Percentiles rank a stretch among this genome's conserved stretches.
Conservation (phyloP, 208 protist genomes). For the Trypanosoma lewisi region DNA sequence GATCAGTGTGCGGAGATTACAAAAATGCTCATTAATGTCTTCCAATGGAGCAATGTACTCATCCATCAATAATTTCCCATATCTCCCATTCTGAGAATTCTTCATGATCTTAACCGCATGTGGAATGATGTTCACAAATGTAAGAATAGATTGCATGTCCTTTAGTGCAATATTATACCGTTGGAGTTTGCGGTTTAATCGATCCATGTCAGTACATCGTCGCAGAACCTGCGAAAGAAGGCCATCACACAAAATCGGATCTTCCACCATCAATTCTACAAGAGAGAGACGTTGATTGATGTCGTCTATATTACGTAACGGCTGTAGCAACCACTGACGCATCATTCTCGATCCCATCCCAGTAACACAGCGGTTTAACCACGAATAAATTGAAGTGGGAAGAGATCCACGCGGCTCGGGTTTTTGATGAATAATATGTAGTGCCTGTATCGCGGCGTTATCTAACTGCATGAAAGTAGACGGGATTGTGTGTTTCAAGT, state of each 20-base stretch:
- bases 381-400: constrained; percentile 85
- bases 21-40: constrained; percentile 82
- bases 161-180: constrained; percentile 74
- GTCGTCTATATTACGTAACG: constrained; percentile 86
- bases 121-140: constrained; percentile 78
- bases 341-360: constrained; percentile 95
- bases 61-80: constrained; percentile 76
- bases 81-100: constrained; percentile 53
- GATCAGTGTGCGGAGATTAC: constrained; percentile 80
- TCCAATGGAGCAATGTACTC: constrained; percentile 85
- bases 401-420: constrained; percentile 70
- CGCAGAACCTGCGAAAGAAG: constrained; percentile 83
- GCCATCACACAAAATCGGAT: constrained; percentile 78
- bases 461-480: constrained; percentile 95
- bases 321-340: constrained; percentile 97
- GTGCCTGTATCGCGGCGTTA: constrained; percentile 86
- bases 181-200: constrained; percentile 91
- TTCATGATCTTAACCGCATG: constrained; percentile 63
- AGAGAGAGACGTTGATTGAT: constrained; percentile 94
- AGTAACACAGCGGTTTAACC: constrained; percentile 96
- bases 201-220: constrained; percentile 92
- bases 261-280: constrained; percentile 92
- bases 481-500: constrained; percentile 70
- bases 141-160: constrained; percentile 84
- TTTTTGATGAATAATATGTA: constrained; percentile 90